These are phyloP conservation scores for Fusarium newnesense DNA, from an alignment of 2,329 filamentous ascomycete species.

Conservation along the genomic window DNA sequence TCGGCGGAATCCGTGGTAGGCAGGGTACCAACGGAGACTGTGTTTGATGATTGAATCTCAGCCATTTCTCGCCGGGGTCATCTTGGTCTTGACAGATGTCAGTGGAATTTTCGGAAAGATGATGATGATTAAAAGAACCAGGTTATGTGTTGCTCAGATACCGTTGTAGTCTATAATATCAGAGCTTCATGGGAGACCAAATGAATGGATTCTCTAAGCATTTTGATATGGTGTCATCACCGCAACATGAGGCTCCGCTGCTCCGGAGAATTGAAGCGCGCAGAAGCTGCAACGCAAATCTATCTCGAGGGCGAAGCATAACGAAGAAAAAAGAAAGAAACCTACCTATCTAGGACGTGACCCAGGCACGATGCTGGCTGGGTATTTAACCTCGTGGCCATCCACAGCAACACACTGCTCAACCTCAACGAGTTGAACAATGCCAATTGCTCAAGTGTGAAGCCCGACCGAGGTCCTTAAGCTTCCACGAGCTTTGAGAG, in stretches of 20 bases:
- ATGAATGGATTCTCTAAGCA: constrained; percentile 69
- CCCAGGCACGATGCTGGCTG: constrained; percentile 40
- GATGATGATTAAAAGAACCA: constrained; percentile 22
- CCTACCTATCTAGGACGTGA: constrained; percentile 49
- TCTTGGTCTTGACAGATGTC: constrained; percentile 54
- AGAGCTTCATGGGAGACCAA: constrained; percentile 71
- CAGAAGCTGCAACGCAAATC: neutral
- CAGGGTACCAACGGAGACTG: constrained; percentile 36
- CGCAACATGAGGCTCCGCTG: constrained; percentile 44
- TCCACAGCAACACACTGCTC: constrained; percentile 39
- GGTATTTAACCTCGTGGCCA: constrained; percentile 40
- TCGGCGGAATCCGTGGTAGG: constrained; percentile 34
- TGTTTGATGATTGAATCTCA: constrained; percentile 49
- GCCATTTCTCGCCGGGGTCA: constrained; percentile 58
- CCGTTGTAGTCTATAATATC: constrained; percentile 91
- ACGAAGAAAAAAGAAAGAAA: neutral
- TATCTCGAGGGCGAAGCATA: neutral
- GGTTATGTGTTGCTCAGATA: constrained; percentile 75
- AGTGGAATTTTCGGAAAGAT: constrained; percentile 6
- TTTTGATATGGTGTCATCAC: constrained; percentile 71
- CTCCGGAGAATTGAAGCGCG: neutral
- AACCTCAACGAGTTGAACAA: constrained; percentile 30
- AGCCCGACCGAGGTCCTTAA: constrained; percentile 25
- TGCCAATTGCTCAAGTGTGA: constrained; percentile 29
- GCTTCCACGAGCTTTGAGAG: constrained; percentile 18